These are phyloP conservation scores for sorghum (Sorghum bicolor) DNA, from an alignment of 176 grass and related monocot species.

Conservation along the genomic window Sorghum_bicolor_NCBIv3 NC_012879.2:515501-516000, in stretches of 20 bases:
- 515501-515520: neutral
- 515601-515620: neutral
- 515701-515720: slow-evolving; percentile 36
- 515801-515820: neutral
- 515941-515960: neutral
- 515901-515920: neutral
- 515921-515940: slow-evolving; percentile 5
- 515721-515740: slow-evolving; percentile 38
- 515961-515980: neutral
- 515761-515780: neutral
- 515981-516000: neutral
- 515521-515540: neutral
- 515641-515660: neutral
- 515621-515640: neutral
- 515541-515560: neutral
- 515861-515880: neutral
- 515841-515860: neutral
- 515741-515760: neutral
- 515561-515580: neutral
- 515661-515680: neutral
- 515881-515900: neutral
- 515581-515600: neutral
- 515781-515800: slow-evolving; percentile 16
- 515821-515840: neutral
- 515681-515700: neutral